Evolutionary conservation across 139 green algal species (phyloP), one percentile per base, ranked within the genome.

Genomic region (Mychonastes homosphaera): DNA sequence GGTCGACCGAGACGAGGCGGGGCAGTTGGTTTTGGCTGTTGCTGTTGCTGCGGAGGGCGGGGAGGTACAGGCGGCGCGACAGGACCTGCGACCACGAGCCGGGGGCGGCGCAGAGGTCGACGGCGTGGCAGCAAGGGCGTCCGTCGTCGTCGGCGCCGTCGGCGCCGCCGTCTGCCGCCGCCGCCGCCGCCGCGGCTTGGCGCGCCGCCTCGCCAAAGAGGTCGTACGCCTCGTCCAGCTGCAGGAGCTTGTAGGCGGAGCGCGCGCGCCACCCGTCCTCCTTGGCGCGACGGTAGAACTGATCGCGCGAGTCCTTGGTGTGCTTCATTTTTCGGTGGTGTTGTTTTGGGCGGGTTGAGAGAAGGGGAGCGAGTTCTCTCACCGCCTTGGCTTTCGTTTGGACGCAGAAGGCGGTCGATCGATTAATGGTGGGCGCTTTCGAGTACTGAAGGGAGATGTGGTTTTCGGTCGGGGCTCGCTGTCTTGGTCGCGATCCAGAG

Each of bases 251-350:
- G 73, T 90, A 99, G 0, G 92, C 92, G 43, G 74, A 89, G 23
- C 92, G 67, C 3, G 92, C 92, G 3, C 92, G 73, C 91, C 93
- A 98, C 5, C 92, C 92, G 62, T 97, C 92, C 70, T 99, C 92
- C 61, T 98, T 99, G 6, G 92, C 92, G 36, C 92, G 93, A 0
- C 91, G 69, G 64, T 89, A 89, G 46, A 95, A 98, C 18, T 98
- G 94, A 56, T 99, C 92, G 0, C 88, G 73, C 53, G 95, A 94
- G 59, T 97, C 88, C 63, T 94, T 94, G 4, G 57, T 82, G 0
- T 60, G 62, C 18, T 76, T 75, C 0, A 79, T n/a, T n/a, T n/a
- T n/a, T n/a, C n/a, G n/a, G n/a, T n/a, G n/a, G n/a, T n/a, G n/a
- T n/a, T n/a, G n/a, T n/a, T n/a, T n/a, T n/a, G n/a, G n/a, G n/a